Evolutionary conservation across 1,139 yeast genomes (phyloP).

Genomic region (Scheffersomyces quercinus): DNA sequence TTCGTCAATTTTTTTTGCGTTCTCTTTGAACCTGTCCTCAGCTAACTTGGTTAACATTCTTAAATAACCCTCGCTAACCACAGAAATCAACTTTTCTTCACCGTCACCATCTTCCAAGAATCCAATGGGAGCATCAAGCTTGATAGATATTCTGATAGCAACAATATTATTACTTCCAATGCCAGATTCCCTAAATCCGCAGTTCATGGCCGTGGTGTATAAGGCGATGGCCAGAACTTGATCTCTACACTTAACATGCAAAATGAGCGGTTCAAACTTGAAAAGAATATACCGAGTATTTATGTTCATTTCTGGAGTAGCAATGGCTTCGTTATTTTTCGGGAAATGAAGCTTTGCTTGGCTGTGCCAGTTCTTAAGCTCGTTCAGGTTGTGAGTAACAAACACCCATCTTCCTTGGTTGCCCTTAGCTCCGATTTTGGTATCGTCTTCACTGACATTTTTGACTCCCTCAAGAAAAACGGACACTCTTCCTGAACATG

Average conservation of each 20-base stretch:
- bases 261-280: conserved; percentile 81
- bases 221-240: conserved; percentile 57
- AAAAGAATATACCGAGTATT: conserved; percentile 58
- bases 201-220: conserved; percentile 71
- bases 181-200: conserved; percentile 88
- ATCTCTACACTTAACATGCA: conserved; percentile 79
- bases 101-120: conserved; percentile 30
- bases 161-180: conserved; percentile 79
- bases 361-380: conserved; percentile 55
- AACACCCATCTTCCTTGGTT: conserved; percentile 84
- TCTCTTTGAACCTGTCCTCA: conserved; percentile 62
- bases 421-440: conserved; percentile 79
- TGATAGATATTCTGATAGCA: conserved; percentile 71
- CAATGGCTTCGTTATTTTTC: too few species aligned
- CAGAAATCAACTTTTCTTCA: conserved; percentile 28
- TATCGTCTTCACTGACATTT: conserved; percentile 17
- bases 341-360: conserved; percentile 1
- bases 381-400: conserved; percentile 64
- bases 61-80: conserved; percentile 54
- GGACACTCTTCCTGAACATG: conserved; percentile 85
- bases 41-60: conserved; percentile 50
- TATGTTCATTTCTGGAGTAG: conserved; percentile 8
- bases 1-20: conserved; percentile 53
- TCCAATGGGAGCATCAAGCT: conserved; percentile 75
- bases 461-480: conserved; percentile 72